Conservation (phyloP, 305 asterid species). For the Fraxinus nigra region DNA sequence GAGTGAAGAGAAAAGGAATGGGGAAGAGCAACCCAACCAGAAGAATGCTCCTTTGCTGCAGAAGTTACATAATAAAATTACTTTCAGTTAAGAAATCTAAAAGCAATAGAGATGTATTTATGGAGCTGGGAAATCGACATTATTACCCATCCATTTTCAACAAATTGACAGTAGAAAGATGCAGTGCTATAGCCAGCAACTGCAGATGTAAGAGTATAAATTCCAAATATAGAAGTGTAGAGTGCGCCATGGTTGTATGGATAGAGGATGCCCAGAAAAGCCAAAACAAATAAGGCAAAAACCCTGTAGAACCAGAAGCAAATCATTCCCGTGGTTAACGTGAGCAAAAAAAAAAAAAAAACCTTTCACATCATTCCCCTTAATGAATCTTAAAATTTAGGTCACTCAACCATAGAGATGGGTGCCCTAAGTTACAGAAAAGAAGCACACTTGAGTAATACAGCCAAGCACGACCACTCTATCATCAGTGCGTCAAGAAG, state of each 20-base stretch:
- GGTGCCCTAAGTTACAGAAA: not conserved
- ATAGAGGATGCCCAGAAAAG: conserved; percentile 58
- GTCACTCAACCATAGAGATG: not conserved
- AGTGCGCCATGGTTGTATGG: conserved; percentile 77
- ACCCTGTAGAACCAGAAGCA: conserved; percentile 49
- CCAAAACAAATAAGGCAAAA: conserved; percentile 50
- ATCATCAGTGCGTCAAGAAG: not conserved
- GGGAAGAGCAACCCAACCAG: conserved; percentile 55
- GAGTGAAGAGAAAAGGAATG: conserved; percentile 46
- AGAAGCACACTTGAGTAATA: not conserved
- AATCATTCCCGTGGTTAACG: not conserved
- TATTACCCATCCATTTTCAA: conserved; percentile 72
- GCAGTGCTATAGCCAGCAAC: conserved; percentile 75
- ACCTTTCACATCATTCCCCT: conserved; percentile 5
- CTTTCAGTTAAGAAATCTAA: conserved; percentile 2
- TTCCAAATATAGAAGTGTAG: conserved; percentile 44
- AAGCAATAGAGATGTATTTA: conserved; percentile 6
- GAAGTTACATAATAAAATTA: conserved; percentile 9
- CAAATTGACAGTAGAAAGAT: conserved; percentile 58
- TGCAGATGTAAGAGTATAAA: conserved; percentile 65
- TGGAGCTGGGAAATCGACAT: conserved; percentile 10
- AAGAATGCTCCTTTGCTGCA: conserved; percentile 60
- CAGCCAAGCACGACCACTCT: not conserved
- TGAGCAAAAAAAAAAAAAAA: conserved; percentile 6
- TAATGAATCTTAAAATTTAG: not conserved